Conservation (phyloP, 345 rosid genomes). For the Kernera saxatilis region DNA sequence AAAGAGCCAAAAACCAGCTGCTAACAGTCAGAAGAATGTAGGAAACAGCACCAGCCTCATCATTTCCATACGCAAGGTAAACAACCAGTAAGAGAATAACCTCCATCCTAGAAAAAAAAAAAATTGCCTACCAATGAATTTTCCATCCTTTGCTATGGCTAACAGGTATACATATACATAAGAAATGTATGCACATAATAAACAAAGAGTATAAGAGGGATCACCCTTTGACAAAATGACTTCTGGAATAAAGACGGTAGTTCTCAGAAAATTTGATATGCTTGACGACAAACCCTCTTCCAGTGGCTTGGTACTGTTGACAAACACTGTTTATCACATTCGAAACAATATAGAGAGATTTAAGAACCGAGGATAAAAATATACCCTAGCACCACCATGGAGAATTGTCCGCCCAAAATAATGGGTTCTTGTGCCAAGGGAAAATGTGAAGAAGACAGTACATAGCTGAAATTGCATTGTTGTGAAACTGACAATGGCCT, state of each 20-base stretch:
- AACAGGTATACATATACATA: background rate
- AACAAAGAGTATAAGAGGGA: slow-evolving; percentile 27
- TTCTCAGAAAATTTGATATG: slow-evolving; percentile 90
- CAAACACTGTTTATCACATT: slow-evolving; percentile 17
- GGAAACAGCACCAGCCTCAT: slow-evolving; percentile 65
- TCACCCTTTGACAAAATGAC: slow-evolving; percentile 94
- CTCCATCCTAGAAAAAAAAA: slow-evolving; percentile 57
- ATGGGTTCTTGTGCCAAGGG: slow-evolving; percentile 92
- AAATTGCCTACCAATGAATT: slow-evolving; percentile 21
- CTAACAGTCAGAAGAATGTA: slow-evolving; percentile 82
- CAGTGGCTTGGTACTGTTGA: slow-evolving; percentile 91
- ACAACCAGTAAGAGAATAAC: slow-evolving; percentile 77
- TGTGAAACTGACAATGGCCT: slow-evolving; percentile 85
- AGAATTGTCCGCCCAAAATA: slow-evolving; percentile 95
- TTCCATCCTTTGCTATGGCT: slow-evolving; percentile 2
- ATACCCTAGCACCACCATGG: slow-evolving; percentile 97
- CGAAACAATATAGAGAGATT: background rate
- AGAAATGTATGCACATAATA: background rate
- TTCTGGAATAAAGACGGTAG: slow-evolving; percentile 92
- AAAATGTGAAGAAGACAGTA: slow-evolving; percentile 96
- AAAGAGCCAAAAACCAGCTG: slow-evolving; percentile 95
- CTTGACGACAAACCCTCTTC: slow-evolving; percentile 93
- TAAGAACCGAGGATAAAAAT: slow-evolving; percentile 13
- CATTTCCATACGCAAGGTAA: slow-evolving; percentile 78
- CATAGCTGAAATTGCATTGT: slow-evolving; percentile 98